These are phyloP conservation scores for Pseudogymnoascus sp. DNA, from an alignment of 2,329 filamentous ascomycete species.

Conservation along the genomic window DNA sequence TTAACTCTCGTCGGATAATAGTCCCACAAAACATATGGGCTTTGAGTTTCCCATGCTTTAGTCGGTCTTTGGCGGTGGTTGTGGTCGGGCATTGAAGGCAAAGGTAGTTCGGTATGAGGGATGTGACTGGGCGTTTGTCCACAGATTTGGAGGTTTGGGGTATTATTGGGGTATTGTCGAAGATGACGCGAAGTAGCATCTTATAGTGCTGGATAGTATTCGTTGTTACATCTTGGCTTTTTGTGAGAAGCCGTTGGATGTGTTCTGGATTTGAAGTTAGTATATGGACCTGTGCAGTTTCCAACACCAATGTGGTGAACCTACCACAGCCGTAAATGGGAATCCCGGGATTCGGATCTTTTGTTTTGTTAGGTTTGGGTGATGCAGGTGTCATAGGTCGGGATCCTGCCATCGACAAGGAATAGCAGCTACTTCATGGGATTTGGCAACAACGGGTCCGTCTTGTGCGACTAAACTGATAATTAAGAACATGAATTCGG, in stretches of 20 bases:
- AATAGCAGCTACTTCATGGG: constrained; percentile 3
- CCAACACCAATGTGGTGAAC: constrained; percentile 21
- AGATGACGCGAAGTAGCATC: constrained; percentile 60
- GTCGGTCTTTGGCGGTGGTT: constrained; percentile 55
- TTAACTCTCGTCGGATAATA: background rate
- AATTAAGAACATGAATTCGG: constrained; percentile 8
- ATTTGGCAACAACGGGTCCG: constrained; percentile 2
- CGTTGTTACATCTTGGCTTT: constrained; percentile 55
- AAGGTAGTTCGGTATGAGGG: constrained; percentile 60
- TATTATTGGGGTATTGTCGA: constrained; percentile 57
- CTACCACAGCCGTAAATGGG: constrained; percentile 58
- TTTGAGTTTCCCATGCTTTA: constrained; percentile 60
- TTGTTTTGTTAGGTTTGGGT: constrained; percentile 39
- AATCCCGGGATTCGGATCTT: constrained; percentile 47
- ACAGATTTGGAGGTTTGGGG: constrained; percentile 54
- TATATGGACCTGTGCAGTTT: constrained; percentile 24
- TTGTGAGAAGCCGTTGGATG: constrained; percentile 57
- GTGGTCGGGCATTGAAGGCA: constrained; percentile 67
- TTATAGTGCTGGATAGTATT: constrained; percentile 65
- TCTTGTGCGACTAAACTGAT: constrained; percentile 8
- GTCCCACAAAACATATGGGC: constrained; percentile 63
- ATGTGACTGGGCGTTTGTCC: constrained; percentile 50
- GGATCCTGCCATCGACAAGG: constrained; percentile 22
- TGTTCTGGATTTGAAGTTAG: constrained; percentile 47
- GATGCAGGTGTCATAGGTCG: constrained; percentile 26